Evolutionary conservation across 2,329 filamentous ascomycete genomes (phyloP).

Genomic region (Claviceps cyperi): DNA sequence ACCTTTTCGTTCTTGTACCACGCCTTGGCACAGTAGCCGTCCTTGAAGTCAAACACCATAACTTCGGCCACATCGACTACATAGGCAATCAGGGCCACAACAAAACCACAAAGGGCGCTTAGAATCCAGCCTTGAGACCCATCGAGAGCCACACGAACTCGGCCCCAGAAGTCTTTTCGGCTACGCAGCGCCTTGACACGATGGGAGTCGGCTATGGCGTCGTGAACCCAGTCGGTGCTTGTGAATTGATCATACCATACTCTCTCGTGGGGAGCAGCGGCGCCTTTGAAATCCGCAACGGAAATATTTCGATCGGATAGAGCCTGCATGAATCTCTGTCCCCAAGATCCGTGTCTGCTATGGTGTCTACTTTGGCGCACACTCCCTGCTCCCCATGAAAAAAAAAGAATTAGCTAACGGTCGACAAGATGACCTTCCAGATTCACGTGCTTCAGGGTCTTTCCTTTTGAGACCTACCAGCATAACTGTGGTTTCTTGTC

Average conservation of each 20-base stretch:
- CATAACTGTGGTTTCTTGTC: slow-evolving; percentile 29
- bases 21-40: slow-evolving; percentile 60
- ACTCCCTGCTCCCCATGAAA: slow-evolving; percentile 17
- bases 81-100: slow-evolving; percentile 78
- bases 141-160: slow-evolving; percentile 62
- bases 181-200: slow-evolving; percentile 71
- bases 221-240: slow-evolving; percentile 95
- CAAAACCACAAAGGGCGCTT: slow-evolving; percentile 74
- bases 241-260: slow-evolving; percentile 99
- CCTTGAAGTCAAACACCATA: slow-evolving; percentile 77
- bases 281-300: slow-evolving; percentile 49
- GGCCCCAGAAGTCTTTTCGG: slow-evolving; percentile 74
- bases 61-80: slow-evolving; percentile 77
- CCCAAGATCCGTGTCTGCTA: slow-evolving; percentile 43
- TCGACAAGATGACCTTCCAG: not conserved
- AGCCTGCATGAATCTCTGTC: slow-evolving; percentile 46
- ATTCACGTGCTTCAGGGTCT: not conserved
- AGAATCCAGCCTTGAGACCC: slow-evolving; percentile 88
- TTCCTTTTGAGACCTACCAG: slow-evolving; percentile 17
- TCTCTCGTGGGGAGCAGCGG: slow-evolving; percentile 63
- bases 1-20: slow-evolving; percentile 66
- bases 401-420: not conserved
- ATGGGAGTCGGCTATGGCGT: slow-evolving; percentile 87
- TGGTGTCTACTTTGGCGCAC: slow-evolving; percentile 31
- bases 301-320: slow-evolving; percentile 43